Conservation (phyloP, 345 rosid species). For the Eutrema heterophyllum region DNA sequence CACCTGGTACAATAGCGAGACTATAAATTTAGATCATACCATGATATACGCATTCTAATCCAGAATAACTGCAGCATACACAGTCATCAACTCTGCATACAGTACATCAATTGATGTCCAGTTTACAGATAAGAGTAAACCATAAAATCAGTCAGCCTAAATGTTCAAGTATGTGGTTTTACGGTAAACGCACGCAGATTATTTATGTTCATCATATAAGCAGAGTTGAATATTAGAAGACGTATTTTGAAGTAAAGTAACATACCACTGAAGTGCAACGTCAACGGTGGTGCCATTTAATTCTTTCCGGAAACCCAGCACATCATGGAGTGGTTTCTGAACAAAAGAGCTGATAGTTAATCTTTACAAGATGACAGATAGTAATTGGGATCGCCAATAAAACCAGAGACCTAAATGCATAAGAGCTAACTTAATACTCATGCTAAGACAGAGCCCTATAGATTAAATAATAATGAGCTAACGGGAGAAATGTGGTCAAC, state of each 20-base stretch:
- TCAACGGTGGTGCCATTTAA: conserved; percentile 60
- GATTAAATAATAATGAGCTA: neutral
- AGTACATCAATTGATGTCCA: neutral
- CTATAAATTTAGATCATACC: neutral
- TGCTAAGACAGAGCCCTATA: conserved; percentile 1
- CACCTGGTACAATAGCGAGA: conserved; percentile 50
- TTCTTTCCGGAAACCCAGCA: conserved; percentile 69
- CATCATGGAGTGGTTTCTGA: conserved; percentile 84
- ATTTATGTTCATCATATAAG: neutral
- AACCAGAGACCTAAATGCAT: neutral
- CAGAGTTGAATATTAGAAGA: neutral
- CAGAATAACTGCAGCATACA: neutral
- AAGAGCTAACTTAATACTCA: conserved; percentile 7
- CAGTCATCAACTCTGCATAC: neutral
- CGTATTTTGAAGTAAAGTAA: conserved; percentile 6
- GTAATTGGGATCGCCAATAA: neutral
- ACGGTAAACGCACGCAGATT: neutral
- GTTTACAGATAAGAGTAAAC: neutral
- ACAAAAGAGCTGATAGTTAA: conserved; percentile 29
- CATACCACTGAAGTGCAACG: conserved; percentile 89
- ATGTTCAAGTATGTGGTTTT: neutral
- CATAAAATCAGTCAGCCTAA: neutral
- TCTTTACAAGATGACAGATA: conserved; percentile 4
- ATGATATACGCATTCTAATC: neutral
- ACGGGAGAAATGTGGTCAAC: neutral